A percentile compares a stretch with the other conserved stretches of the same genome.
These are phyloP conservation scores for Glycine latifolia DNA, from an alignment of 306 rosid genomes.

Conservation along the genomic window DNA sequence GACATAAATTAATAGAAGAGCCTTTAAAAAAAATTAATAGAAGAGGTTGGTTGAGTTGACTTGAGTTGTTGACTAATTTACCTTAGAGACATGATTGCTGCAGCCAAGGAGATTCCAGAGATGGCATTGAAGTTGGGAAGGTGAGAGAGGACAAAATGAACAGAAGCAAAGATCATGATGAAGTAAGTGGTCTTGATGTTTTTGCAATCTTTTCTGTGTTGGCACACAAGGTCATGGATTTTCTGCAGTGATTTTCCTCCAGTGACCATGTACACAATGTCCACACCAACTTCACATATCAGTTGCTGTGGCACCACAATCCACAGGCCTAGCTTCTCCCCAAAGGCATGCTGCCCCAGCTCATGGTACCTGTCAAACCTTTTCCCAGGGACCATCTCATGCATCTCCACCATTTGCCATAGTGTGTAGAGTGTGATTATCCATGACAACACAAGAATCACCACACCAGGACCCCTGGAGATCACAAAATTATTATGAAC, in stretches of 20 bases:
- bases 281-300: slow-evolving; percentile 64
- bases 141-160: slow-evolving; percentile 72
- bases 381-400: slow-evolving; percentile 56
- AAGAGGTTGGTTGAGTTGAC: background rate
- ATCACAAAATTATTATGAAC: background rate
- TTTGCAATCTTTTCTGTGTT: slow-evolving; percentile 32
- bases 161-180: slow-evolving; percentile 81
- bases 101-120: slow-evolving; percentile 70
- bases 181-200: slow-evolving; percentile 57
- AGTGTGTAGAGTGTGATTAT: slow-evolving; percentile 52
- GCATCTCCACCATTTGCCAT: slow-evolving; percentile 65
- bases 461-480: slow-evolving; percentile 89
- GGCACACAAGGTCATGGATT: slow-evolving; percentile 52
- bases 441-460: slow-evolving; percentile 51
- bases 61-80: background rate
- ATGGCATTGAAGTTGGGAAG: slow-evolving; percentile 83
- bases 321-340: slow-evolving; percentile 55
- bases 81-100: slow-evolving; percentile 83
- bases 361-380: slow-evolving; percentile 61
- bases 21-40: too few species aligned
- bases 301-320: slow-evolving; percentile 69
- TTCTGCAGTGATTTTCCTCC: slow-evolving; percentile 82
- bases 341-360: slow-evolving; percentile 56
- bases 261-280: slow-evolving; percentile 75
- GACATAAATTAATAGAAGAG: background rate